Base-by-base conservation (phyloP, 805 yeast genomes). In the Yamadazyma nakazawae region DNA sequence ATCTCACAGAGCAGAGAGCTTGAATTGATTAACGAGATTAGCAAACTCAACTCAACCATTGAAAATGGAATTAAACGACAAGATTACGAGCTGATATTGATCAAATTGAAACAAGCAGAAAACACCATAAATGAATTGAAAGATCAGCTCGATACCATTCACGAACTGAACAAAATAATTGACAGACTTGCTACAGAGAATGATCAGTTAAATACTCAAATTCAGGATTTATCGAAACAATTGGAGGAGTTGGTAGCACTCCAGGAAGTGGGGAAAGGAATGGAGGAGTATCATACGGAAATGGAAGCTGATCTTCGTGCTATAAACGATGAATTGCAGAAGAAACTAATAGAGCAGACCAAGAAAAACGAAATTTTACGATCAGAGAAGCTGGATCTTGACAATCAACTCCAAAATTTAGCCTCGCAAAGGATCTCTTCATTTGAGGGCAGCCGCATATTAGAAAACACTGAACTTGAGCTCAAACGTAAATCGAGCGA, bases 241-340 rank as follows among this genome's bases (percentile, higher is more conserved):
- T 56, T 82, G 0, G 56, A 62, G 1, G 82, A 78, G 18, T 57
- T 79, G 18, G 76, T 74, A 35, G 81, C 78, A 47, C 53, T 82
- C 28, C 76, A 75, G 46, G 72, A 68, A 26, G 56, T 82, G 12
- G 80, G 81, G 45, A 67, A 63, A 36, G 78, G 77, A 40, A 61
- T 82, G 26, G 84, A 80, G 45, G 71, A 69, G 10, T 63, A 60
- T 36, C 81, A 75, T 45, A 25, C 55, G 1, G 69, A 63, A 18
- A 62, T 76, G 0, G 82, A 80, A 48, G 47, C 50, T 3, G 79
- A 78, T 21, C 60, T 81, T 12, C 63, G 66, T 12, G 46, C 54
- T 1, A 75, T 77, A 4, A 62, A 81, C 24, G 52, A 46, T 2
- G 42, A 42, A 4, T 50, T 68, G 17, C 43, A 49, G 41, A 53